Conservation (phyloP, 2,329 filamentous ascomycete species). For the Fusarium luffae region DNA sequence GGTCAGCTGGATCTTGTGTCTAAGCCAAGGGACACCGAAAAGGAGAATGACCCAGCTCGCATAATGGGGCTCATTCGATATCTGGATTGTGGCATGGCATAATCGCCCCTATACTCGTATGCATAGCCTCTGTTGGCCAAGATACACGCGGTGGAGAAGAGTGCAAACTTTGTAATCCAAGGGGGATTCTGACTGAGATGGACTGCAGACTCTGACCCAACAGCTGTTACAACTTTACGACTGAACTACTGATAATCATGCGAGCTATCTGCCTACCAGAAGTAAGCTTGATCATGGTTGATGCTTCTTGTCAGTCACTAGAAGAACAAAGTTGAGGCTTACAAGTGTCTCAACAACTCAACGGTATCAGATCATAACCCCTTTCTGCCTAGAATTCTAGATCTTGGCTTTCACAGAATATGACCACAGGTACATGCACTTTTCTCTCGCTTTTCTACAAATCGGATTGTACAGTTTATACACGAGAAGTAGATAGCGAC, state of each 20-base stretch:
- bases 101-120: conserved; percentile 9
- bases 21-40: conserved; percentile 13
- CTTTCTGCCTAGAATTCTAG: neutral
- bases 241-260: neutral
- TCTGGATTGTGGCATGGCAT: neutral
- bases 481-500: neutral
- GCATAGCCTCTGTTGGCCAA: conserved; percentile 16
- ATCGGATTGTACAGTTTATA: neutral
- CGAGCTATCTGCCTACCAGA: neutral
- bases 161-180: conserved; percentile 10
- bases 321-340: neutral
- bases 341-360: neutral
- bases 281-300: neutral
- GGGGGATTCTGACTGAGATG: conserved; percentile 1
- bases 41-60: conserved; percentile 9
- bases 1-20: neutral
- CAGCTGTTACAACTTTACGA: conserved; percentile 7
- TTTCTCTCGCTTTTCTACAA: neutral
- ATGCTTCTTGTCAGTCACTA: neutral
- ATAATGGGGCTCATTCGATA: conserved; percentile 10
- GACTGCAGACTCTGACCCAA: neutral
- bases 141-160: conserved; percentile 14
- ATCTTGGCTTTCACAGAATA: neutral
- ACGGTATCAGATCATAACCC: neutral
- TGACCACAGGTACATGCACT: neutral